Conservation (phyloP, 148 eudicot genomes). For the Silene latifolia region DNA sequence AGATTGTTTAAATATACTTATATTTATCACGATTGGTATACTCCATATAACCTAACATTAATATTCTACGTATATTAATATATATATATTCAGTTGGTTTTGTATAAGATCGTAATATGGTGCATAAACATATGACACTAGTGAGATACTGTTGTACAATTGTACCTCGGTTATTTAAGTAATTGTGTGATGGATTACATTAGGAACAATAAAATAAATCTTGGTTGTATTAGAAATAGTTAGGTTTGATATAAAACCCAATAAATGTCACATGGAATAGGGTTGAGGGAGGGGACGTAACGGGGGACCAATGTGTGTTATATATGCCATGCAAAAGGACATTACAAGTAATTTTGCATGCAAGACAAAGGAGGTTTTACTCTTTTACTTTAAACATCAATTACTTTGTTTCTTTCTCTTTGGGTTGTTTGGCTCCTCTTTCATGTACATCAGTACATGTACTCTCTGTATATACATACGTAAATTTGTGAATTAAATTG, state of each 20-base stretch:
- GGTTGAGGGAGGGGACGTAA: not conserved
- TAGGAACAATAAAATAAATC: too few species aligned
- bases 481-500: not conserved
- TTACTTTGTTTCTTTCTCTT: conserved; percentile 29
- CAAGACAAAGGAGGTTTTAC: conserved; percentile 45
- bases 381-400: conserved; percentile 13
- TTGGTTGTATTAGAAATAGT: not conserved
- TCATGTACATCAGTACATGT: too few species aligned
- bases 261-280: not conserved
- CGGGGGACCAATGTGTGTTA: not conserved
- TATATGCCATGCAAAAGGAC: conserved; percentile 24
- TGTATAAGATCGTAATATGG: too few species aligned
- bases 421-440: conserved; percentile 26
- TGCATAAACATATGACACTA: too few species aligned
- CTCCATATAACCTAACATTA: too few species aligned
- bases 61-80: too few species aligned
- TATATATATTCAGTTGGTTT: too few species aligned
- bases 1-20: too few species aligned
- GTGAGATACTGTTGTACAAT: too few species aligned
- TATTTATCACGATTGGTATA: too few species aligned
- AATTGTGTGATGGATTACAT: too few species aligned
- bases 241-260: not conserved
- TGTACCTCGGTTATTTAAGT: too few species aligned
- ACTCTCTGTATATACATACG: not conserved
- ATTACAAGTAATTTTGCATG: conserved; percentile 34